Percentiles rank a stretch among this genome's conserved stretches.
Evolutionary conservation across 768 basidiomycete species (phyloP).

Genomic region (Leccinum boreale): DNA sequence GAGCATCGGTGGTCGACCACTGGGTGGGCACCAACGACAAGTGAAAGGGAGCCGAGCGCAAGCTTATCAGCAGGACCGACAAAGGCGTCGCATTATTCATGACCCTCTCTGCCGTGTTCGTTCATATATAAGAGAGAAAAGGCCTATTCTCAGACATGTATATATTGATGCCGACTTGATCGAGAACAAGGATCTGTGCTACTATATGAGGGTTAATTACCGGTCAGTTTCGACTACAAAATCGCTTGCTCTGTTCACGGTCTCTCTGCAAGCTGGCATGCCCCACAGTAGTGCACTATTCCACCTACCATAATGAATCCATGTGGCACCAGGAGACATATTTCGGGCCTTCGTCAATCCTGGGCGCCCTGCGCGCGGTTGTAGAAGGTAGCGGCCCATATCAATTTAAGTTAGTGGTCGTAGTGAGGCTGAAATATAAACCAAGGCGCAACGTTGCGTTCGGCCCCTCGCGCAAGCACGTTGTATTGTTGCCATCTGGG

Average conservation of each 20-base stretch:
- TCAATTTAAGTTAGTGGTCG: too few relatives aligned
- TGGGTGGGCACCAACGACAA: background rate
- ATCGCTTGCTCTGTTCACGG: background rate
- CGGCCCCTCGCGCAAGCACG: background rate
- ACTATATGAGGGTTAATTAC: background rate
- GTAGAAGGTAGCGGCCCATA: too few relatives aligned
- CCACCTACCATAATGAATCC: background rate
- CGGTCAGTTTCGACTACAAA: background rate
- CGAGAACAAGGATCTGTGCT: background rate
- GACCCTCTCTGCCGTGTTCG: background rate
- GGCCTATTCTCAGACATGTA: constrained; percentile 8
- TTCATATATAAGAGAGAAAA: background rate
- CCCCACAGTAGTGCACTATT: background rate
- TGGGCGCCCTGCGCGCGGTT: too few relatives aligned
- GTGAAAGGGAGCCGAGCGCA: background rate
- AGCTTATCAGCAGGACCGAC: background rate
- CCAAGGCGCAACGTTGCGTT: too few relatives aligned
- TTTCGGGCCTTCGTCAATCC: too few relatives aligned
- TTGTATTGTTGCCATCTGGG: background rate
- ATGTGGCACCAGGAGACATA: too few relatives aligned
- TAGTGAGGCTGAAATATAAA: too few relatives aligned
- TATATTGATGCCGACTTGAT: background rate
- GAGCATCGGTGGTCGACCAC: constrained; percentile 39
- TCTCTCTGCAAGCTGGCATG: background rate
- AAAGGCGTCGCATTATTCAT: background rate